Conservation (phyloP, 225 moss, liverwort and hornwort species). For the Antitrichia curtipendula region DNA sequence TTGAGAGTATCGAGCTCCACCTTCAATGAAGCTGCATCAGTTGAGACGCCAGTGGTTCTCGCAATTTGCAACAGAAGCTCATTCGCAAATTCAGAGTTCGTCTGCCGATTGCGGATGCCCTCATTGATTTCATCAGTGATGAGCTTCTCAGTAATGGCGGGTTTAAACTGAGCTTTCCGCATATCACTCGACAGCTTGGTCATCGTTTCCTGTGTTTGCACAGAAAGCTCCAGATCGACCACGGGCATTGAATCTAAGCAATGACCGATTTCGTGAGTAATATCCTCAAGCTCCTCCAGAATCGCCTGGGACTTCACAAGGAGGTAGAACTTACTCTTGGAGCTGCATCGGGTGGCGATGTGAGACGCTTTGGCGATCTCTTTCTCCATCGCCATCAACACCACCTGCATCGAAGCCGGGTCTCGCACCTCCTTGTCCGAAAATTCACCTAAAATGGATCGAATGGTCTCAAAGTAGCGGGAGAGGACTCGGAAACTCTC, state of each 20-base stretch:
- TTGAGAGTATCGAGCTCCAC: conserved; percentile 56
- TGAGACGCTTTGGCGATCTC: conserved; percentile 38
- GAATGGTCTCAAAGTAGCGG: conserved; percentile 46
- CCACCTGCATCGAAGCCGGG: conserved; percentile 50
- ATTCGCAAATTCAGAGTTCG: conserved; percentile 64
- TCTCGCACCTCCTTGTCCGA: conserved; percentile 46
- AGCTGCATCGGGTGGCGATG: conserved; percentile 41
- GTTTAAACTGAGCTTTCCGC: conserved; percentile 60
- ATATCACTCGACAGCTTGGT: conserved; percentile 53
- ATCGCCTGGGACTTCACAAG: conserved; percentile 56
- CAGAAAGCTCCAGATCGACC: conserved; percentile 43
- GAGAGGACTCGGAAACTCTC: conserved; percentile 62
- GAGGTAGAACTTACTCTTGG: conserved; percentile 65
- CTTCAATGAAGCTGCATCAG: conserved; percentile 46
- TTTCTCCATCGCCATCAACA: conserved; percentile 44
- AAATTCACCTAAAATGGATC: conserved; percentile 52
- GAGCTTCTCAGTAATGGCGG: conserved; percentile 51
- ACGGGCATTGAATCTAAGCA: conserved; percentile 58
- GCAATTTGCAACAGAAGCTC: conserved; percentile 69
- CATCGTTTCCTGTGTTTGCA: conserved; percentile 38
- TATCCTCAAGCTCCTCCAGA: conserved; percentile 65
- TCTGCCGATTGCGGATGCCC: conserved; percentile 63
- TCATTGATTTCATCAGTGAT: conserved; percentile 62
- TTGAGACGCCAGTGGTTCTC: conserved; percentile 40
- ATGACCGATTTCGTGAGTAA: conserved; percentile 55